Evolutionary conservation across 2,329 filamentous ascomycete genomes (phyloP), one percentile per base, ranked within the genome.

Genomic region (Colletotrichum gigasporum): DNA sequence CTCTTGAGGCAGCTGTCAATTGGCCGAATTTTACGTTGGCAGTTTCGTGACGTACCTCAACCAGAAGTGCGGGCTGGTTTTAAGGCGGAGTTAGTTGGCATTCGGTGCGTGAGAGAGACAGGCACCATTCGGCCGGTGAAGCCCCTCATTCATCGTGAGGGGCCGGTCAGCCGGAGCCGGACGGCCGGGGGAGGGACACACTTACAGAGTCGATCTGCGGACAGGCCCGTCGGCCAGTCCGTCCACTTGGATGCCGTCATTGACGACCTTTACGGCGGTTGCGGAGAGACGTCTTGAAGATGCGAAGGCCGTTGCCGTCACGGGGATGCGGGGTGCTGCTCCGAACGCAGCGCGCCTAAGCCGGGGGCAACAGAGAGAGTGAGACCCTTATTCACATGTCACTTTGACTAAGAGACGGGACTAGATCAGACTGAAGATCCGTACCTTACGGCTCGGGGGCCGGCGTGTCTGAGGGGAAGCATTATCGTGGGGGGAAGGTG

Each of bases 1-100:
- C 80, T 20, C 80, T 80, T 32, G 4, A 52, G 11, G 8, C 9
- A 20, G n/a, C 10, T 35, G 58, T 52, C 10, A 56, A 50, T 53
- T 28, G 24, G 26, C 20, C 32, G 26, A 32, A 12, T 12, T 34
- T n/a, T n/a, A 10, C 20, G 26, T 14, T 28, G 37, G 41, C 2
- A 34, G 9, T 2, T 26, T n/a, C 14, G 14, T 28, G 34, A 18
- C 65, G 18, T 67, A 68, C 66, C 66, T 67, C 28, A 68, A 39
- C 66, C 66, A 68, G 18, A 68, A 68, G 50, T 68, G 66, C 30
- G 66, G 60, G 51, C 66, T 68, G 12, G 7, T 4, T 30, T 18
- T 2, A 30, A 37, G 35, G 4, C 26, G 3, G 11, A 30, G 28
- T 64, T 24, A 63, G 53, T 34, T 45, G 22, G 24, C 12, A 28